Evolutionary conservation across 2,329 filamentous ascomycete genomes (phyloP).

Genomic region (Sporothrix globosa): DNA sequence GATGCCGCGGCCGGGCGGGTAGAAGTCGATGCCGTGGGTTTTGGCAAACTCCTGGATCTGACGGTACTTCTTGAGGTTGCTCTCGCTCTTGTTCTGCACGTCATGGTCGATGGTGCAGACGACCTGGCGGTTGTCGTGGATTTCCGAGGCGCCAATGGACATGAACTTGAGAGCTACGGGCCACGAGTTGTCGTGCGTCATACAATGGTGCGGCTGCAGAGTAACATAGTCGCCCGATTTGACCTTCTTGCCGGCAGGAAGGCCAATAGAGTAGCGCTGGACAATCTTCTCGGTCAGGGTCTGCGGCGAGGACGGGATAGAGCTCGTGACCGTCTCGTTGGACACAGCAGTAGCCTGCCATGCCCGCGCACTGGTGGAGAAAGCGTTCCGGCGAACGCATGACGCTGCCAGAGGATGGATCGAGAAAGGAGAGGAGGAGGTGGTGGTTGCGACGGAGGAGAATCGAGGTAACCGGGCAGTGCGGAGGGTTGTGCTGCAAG

Average conservation of each 20-base stretch:
- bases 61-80: slow-evolving; percentile 80
- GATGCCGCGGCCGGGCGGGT: slow-evolving; percentile 49
- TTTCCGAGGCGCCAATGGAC: slow-evolving; percentile 75
- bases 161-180: slow-evolving; percentile 70
- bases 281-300: slow-evolving; percentile 93
- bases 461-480: slow-evolving; percentile 10
- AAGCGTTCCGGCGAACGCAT: slow-evolving; percentile 64
- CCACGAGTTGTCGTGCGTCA: slow-evolving; percentile 72
- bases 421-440: slow-evolving; percentile 8
- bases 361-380: slow-evolving; percentile 43
- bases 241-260: slow-evolving; percentile 74
- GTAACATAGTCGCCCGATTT: slow-evolving; percentile 82
- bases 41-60: slow-evolving; percentile 82
- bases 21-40: slow-evolving; percentile 76
- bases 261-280: slow-evolving; percentile 75
- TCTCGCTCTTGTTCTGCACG: slow-evolving; percentile 77
- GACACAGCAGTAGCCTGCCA: background rate
- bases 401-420: slow-evolving; percentile 11
- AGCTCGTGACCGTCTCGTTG: slow-evolving; percentile 33
- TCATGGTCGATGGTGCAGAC: slow-evolving; percentile 88
- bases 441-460: background rate
- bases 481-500: slow-evolving; percentile 7
- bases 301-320: slow-evolving; percentile 55
- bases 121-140: slow-evolving; percentile 72
- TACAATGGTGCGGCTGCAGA: slow-evolving; percentile 70